phyloP scores from a whole-genome alignment of 1,139 yeast species.

The Yamadazyma buinensis region DNA sequence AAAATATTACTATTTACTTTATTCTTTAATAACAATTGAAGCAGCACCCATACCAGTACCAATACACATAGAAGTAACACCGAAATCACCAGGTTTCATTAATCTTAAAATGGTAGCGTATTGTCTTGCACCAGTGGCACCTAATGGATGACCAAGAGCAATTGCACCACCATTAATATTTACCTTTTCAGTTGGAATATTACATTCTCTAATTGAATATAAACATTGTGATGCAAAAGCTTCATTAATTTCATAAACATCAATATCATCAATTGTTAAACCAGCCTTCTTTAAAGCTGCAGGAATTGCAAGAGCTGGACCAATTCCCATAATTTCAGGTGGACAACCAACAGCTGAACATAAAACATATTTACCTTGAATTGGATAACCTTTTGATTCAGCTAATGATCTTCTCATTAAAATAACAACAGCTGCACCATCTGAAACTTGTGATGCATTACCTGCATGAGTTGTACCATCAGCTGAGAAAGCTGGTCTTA shows the following conservation, averaged over 20 bases:
- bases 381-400: conserved; percentile 61
- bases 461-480: conserved; percentile 92
- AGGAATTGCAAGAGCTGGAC: conserved; percentile 94
- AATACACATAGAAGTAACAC: conserved; percentile 93
- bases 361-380: conserved; percentile 72
- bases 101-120: conserved; percentile 83
- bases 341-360: conserved; percentile 86
- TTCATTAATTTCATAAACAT: conserved; percentile 85
- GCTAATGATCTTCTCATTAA: conserved; percentile 89
- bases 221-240: conserved; percentile 95
- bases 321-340: conserved; percentile 96
- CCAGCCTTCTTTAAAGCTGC: conserved; percentile 65
- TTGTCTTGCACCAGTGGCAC: conserved; percentile 95
- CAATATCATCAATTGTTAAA: conserved; percentile 60
- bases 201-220: conserved; percentile 63
- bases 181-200: conserved; percentile 68
- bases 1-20: too few species aligned
- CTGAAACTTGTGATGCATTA: conserved; percentile 91
- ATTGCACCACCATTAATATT: conserved; percentile 96
- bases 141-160: conserved; percentile 94
- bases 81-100: conserved; percentile 74
- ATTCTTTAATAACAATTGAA: conserved; percentile 66
- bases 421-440: conserved; percentile 90
- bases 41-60: conserved; percentile 99
- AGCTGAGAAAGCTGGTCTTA: conserved; percentile 83